Evolutionary conservation across 805 yeast genomes (phyloP), one percentile per base, ranked within the genome.

Genomic region (Grigorovia transvaalensis): DNA sequence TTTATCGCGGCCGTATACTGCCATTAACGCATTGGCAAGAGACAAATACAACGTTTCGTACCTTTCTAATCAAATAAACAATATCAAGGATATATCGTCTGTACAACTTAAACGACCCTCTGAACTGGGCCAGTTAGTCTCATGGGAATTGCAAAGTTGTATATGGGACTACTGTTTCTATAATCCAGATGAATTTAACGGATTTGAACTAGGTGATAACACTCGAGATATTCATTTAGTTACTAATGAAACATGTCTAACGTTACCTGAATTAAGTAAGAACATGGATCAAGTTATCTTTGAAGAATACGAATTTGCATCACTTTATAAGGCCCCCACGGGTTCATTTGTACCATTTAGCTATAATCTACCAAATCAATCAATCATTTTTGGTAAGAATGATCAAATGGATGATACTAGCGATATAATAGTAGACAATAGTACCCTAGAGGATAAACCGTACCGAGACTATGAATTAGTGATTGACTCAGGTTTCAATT

Each of bases 211-310:
- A 12, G 70, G 64, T 45, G 73, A 73, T 17, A 73, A 75, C 1
- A 73, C 75, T 1, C 54, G 62, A 46, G 83, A 79, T 1, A 70
- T 79, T 2, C 80, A 84, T 51, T 71, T 93, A 44, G 73, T 89
- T 0, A 74, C 87, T 48, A 82, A 90, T 1, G 97, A 93, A 60
- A 73, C 88, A 5, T 91, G 95, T 23, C 81, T 84, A 62, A 85
- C 88, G 49, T 70, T 91, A 35, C 93, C 96, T 1, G 84, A 81
- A 50, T 73, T 91, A 35, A 85, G 95, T 41, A 81, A 81, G 58
- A 85, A 85, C 65, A 84, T 88, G 15, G 98, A 93, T 65, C 96
- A 89, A 68, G 85, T 93, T 0, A 77, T 93, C 0, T 91, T 95
- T 70, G 99, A 93, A 66, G 98, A 93, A 62, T 93, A 84, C 62